These are phyloP conservation scores for Leptomonas seymouri DNA, from an alignment of 208 protist species.

Conservation along the genomic window DNA sequence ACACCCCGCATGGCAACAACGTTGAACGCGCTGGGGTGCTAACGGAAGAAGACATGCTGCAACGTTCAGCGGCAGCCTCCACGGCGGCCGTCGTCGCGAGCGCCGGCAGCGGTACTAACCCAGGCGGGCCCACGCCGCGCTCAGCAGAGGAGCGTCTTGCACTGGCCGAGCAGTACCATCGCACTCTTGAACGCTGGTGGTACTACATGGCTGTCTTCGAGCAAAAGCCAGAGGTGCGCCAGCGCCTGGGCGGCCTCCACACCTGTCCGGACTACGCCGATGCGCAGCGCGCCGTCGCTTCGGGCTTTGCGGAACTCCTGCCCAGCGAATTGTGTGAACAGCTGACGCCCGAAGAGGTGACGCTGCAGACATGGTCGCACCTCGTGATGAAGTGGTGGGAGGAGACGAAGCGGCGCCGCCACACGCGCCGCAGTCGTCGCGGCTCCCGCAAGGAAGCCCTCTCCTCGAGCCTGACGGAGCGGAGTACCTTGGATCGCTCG, in stretches of 20 bases:
- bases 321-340: slow-evolving; percentile 8
- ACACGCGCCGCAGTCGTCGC: slow-evolving; percentile 16
- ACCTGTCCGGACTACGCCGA: slow-evolving; percentile 18
- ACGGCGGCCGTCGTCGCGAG: slow-evolving; percentile 1
- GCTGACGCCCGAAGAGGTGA: slow-evolving; percentile 17
- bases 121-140: background rate
- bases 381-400: slow-evolving; percentile 30
- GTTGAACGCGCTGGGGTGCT: background rate
- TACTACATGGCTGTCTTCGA: slow-evolving; percentile 27
- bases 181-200: slow-evolving; percentile 34
- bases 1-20: slow-evolving; percentile 5
- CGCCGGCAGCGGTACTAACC: background rate
- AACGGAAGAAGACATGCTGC: slow-evolving; percentile 3
- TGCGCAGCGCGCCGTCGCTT: slow-evolving; percentile 15
- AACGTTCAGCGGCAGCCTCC: background rate
- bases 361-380: slow-evolving; percentile 28
- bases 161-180: slow-evolving; percentile 24
- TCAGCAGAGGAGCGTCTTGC: slow-evolving; percentile 6
- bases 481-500: slow-evolving; percentile 9
- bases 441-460: slow-evolving; percentile 10
- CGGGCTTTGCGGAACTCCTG: slow-evolving; percentile 4
- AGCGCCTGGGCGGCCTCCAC: slow-evolving; percentile 18
- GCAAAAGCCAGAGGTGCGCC: slow-evolving; percentile 20
- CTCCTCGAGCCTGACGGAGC: slow-evolving; percentile 10
- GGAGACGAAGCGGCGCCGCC: slow-evolving; percentile 29